Evolutionary conservation across 176 grass and related monocot species (phyloP), one percentile per base, ranked within the genome.

Genomic region (Carex parvula): DNA sequence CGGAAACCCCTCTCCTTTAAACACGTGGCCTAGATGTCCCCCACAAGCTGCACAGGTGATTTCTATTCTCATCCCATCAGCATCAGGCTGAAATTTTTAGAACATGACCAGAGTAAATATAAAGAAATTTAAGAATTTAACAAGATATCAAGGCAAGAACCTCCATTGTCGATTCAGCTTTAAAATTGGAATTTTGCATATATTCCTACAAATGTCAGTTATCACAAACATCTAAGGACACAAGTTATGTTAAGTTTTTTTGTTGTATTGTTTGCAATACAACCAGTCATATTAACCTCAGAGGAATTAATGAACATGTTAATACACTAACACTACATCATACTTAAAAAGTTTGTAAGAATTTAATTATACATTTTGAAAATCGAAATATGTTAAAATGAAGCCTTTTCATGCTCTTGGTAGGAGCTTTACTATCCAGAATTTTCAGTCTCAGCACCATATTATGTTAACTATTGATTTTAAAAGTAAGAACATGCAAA

Each of bases 1-100:
- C 10, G 88, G 89, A 85, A 92, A 98, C 5, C 96, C 93, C 83
- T 98, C 91, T 26, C 93, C 91, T 89, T 95, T 95, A 81, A 95
- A 98, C 50, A 93, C 83, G 64, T 95, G 96, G n/a, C 96, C 96
- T 53, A 98, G 65, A 72, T 95, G 96, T 15, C 96, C 96, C 29
- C 83, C 93, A 68, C 93, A 95, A 15, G 93, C 89, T 37, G 88
- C 83, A 84, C 96, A 95, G 30, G 93, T 98, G 79, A 98, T 93
- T 86, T 98, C 93, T 54, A 3, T 64, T 85, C 93, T 89, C 70
- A 86, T 95, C 58, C 93, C 96, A 81, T 98, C 96, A 67, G 91
- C 82, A 87, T 98, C 96, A 37, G 88, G 54, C 96, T 98, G 87
- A 48, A 81, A 67, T 76, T 26, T 71, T 75, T 14, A 44, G 33